Percentiles rank a stretch among this genome's conserved stretches.
Conservation (phyloP, 768 basidiomycete genomes). For the Hygrocybe coccinea region DNA sequence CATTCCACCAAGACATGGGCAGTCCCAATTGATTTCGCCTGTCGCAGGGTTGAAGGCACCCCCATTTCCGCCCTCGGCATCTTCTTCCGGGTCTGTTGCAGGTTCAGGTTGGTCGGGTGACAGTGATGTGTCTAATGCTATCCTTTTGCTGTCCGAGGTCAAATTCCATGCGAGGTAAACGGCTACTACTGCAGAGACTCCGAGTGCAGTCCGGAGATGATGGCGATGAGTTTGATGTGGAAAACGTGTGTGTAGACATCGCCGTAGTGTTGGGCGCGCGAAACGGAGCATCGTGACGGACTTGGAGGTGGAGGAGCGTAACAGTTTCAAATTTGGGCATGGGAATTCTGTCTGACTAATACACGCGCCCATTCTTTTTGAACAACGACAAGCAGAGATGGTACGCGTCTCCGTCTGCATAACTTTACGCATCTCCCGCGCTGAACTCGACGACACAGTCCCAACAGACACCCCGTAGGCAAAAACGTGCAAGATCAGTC, state of each 20-base stretch:
- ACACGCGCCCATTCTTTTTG: background rate
- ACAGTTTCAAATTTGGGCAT: too few species aligned
- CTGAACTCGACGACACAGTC: conserved; percentile 20
- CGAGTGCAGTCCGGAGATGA: conserved; percentile 35
- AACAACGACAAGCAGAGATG: background rate
- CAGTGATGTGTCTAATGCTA: conserved; percentile 42
- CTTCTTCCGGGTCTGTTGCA: conserved; percentile 4
- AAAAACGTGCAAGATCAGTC: conserved; percentile 60
- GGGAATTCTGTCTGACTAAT: too few species aligned
- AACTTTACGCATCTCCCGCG: background rate
- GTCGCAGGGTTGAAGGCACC: conserved; percentile 92
- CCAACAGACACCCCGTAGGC: conserved; percentile 44
- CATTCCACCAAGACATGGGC: conserved; percentile 98
- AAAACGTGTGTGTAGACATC: conserved; percentile 46
- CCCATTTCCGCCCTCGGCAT: conserved; percentile 21
- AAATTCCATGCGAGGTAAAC: conserved; percentile 49
- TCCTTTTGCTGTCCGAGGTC: conserved; percentile 36
- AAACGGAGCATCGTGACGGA: too few species aligned
- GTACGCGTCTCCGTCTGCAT: background rate
- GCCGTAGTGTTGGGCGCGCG: conserved; percentile 48
- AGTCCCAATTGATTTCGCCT: conserved; percentile 99
- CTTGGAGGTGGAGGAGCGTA: too few species aligned
- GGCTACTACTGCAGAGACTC: conserved; percentile 41
- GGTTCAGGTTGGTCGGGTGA: background rate
- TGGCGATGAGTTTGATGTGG: conserved; percentile 20